Evolutionary conservation across 306 rosid genomes (phyloP).

Genomic region (Sphenostylis stenocarpa): DNA sequence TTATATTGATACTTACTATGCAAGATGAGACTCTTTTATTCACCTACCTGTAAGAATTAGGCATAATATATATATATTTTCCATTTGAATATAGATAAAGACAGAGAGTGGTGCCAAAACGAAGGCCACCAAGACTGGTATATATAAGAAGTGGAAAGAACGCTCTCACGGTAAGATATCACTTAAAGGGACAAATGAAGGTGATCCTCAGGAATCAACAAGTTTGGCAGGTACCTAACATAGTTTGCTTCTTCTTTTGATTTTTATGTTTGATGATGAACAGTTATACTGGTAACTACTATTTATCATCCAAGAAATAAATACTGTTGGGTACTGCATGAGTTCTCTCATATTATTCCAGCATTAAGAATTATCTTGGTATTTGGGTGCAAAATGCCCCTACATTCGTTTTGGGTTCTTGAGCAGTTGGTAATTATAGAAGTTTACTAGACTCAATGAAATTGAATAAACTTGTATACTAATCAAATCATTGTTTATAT

Average conservation of each 20-base stretch:
- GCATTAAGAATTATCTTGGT: background rate
- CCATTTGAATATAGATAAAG: slow-evolving; percentile 54
- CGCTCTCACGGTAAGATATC: slow-evolving; percentile 71
- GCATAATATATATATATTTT: slow-evolving; percentile 17
- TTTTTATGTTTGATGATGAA: background rate
- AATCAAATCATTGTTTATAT: background rate
- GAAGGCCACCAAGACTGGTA: slow-evolving; percentile 79
- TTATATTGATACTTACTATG: background rate
- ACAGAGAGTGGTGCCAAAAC: slow-evolving; percentile 91
- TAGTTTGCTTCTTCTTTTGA: background rate
- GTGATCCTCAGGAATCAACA: slow-evolving; percentile 44
- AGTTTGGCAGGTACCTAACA: slow-evolving; percentile 50
- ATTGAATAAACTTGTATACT: background rate
- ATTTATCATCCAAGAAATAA: background rate
- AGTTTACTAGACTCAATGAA: background rate
- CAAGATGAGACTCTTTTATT: slow-evolving; percentile 6
- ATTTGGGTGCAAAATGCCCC: background rate
- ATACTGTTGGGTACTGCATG: background rate
- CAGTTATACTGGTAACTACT: background rate
- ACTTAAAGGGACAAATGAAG: slow-evolving; percentile 55
- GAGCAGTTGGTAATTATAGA: background rate
- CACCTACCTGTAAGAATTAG: background rate
- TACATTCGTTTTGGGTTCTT: background rate
- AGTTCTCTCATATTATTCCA: slow-evolving; percentile 1
- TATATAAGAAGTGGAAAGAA: slow-evolving; percentile 86